These are phyloP conservation scores for Penicillium sp. DNA, from an alignment of 2,329 filamentous ascomycete genomes.

Conservation along the genomic window DNA sequence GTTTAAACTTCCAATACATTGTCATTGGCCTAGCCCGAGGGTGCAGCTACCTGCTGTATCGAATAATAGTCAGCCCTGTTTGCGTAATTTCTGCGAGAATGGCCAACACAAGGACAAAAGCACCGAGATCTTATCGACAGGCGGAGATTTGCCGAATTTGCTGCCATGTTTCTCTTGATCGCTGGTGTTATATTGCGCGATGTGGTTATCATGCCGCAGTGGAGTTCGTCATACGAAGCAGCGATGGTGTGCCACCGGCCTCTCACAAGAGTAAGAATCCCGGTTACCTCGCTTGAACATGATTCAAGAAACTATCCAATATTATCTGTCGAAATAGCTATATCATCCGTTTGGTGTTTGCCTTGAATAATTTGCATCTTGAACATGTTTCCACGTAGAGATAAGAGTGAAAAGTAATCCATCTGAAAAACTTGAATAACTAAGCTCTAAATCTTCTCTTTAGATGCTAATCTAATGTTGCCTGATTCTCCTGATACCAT, in stretches of 20 bases:
- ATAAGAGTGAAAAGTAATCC: too few relatives aligned
- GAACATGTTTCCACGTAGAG: too few relatives aligned
- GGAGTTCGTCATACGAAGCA: slow-evolving; percentile 14
- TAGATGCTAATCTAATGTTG: too few relatives aligned
- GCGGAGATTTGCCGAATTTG: not conserved
- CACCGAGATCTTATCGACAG: not conserved
- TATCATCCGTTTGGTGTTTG: not conserved
- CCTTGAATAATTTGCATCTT: not conserved
- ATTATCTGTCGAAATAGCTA: not conserved
- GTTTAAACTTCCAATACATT: not conserved
- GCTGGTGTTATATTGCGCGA: slow-evolving; percentile 6
- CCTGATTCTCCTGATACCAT: too few relatives aligned
- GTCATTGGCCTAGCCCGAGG: not conserved
- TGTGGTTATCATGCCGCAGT: slow-evolving; percentile 2
- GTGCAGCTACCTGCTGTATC: not conserved
- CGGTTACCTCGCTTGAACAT: not conserved
- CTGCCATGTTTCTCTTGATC: not conserved
- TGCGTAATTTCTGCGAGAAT: slow-evolving; percentile 14
- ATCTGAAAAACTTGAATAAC: too few relatives aligned
- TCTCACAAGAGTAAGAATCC: not conserved
- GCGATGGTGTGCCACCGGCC: slow-evolving; percentile 8
- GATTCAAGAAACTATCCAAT: not conserved
- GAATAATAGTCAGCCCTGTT: slow-evolving; percentile 8
- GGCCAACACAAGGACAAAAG: not conserved
- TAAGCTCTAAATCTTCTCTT: too few relatives aligned